phyloP scores from a whole-genome alignment of 768 basidiomycete genomes.

The Tulasnella sp. region DNA sequence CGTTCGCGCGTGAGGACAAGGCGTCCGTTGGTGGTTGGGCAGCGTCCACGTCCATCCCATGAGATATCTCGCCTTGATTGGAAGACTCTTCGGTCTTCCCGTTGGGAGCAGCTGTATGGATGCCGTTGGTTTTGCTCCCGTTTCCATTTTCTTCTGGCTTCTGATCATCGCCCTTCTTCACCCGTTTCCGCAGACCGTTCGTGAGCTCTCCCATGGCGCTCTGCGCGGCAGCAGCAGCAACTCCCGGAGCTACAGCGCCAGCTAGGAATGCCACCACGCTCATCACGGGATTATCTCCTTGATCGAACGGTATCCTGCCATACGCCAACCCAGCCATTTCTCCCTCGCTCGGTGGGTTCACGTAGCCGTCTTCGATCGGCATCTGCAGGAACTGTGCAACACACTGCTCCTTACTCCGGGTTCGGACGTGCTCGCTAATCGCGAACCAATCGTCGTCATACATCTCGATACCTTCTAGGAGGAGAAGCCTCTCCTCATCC shows the following conservation, averaged over 20 bases:
- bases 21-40: conserved; percentile 29
- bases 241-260: conserved; percentile 78
- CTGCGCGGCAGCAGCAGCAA: conserved; percentile 91
- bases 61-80: conserved; percentile 25
- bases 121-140: conserved; percentile 30
- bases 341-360: conserved; percentile 37
- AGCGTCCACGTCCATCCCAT: conserved; percentile 42
- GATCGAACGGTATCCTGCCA: conserved; percentile 78
- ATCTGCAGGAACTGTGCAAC: conserved; percentile 90
- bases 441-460: conserved; percentile 94
- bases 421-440: conserved; percentile 88
- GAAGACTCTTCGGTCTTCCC: conserved; percentile 27
- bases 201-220: conserved; percentile 75
- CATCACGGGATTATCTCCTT: conserved; percentile 97
- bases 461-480: conserved; percentile 98
- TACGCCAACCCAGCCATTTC: conserved; percentile 67
- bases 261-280: conserved; percentile 96
- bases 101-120: conserved; percentile 18
- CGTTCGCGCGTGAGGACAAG: conserved; percentile 22
- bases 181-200: conserved; percentile 38
- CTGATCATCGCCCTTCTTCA: conserved; percentile 15
- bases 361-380: conserved; percentile 92
- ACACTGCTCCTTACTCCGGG: conserved; percentile 86
- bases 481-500: conserved; percentile 76
- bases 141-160: conserved; percentile 20